These are phyloP conservation scores for Solanum hybrid DNA, from an alignment of 305 asterid genomes.

Conservation along the genomic window DNA sequence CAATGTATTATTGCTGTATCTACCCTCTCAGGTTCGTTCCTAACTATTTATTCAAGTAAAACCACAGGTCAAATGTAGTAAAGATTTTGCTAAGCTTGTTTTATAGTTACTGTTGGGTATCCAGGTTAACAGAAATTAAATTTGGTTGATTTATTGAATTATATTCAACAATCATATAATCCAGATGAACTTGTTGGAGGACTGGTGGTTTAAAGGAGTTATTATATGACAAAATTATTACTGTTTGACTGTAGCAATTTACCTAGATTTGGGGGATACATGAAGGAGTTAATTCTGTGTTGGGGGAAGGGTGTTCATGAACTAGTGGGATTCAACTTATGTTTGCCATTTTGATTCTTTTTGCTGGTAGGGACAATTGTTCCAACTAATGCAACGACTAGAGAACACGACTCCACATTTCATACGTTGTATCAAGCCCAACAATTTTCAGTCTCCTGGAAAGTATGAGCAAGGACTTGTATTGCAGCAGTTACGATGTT, in stretches of 20 bases:
- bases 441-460: conserved; percentile 85
- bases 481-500: conserved; percentile 88
- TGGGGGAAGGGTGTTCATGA: neutral
- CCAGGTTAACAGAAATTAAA: neutral
- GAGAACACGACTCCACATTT: conserved; percentile 97
- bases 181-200: neutral
- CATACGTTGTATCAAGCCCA: conserved; percentile 97
- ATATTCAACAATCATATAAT: neutral
- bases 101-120: neutral
- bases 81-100: neutral
- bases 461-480: conserved; percentile 80
- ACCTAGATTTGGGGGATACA: neutral
- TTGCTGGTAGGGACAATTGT: conserved; percentile 68
- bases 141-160: neutral
- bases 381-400: conserved; percentile 92
- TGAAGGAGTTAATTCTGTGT: neutral
- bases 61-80: neutral
- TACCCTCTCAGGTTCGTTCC: neutral
- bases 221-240: neutral
- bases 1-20: neutral
- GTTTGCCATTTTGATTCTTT: neutral
- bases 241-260: neutral
- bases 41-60: neutral
- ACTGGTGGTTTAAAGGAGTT: neutral
- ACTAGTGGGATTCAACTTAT: neutral